These are phyloP conservation scores for Lenwebbia sp. DNA, from an alignment of 345 rosid genomes.

Conservation along the genomic window DNA sequence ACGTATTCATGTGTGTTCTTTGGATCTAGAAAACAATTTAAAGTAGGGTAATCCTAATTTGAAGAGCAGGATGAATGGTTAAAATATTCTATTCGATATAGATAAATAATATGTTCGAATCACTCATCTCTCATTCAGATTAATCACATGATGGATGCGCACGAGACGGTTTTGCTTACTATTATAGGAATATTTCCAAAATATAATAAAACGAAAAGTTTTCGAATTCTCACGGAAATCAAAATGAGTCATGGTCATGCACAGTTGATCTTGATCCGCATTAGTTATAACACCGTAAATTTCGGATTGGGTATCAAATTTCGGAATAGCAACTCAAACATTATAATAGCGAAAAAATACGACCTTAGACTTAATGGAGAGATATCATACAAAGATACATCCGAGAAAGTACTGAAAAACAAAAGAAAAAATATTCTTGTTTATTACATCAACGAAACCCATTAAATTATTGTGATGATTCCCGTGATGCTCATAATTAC, in stretches of 20 bases:
- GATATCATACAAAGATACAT: background rate
- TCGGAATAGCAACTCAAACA: background rate
- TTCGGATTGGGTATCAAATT: background rate
- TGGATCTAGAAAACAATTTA: background rate
- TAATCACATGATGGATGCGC: background rate
- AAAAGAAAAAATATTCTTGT: background rate
- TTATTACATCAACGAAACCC: background rate
- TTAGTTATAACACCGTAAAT: rapidly evolving
- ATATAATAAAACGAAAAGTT: too few relatives aligned
- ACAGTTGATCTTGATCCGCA: background rate
- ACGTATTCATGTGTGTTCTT: rapidly evolving
- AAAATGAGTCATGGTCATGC: background rate
- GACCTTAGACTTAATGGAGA: background rate
- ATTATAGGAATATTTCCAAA: too few relatives aligned
- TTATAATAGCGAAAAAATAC: background rate
- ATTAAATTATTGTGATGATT: background rate
- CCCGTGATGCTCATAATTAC: background rate
- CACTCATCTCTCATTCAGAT: background rate
- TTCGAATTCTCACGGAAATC: background rate
- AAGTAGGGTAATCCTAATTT: rapidly evolving
- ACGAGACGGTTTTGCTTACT: background rate
- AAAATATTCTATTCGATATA: background rate
- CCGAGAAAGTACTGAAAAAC: background rate
- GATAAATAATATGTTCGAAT: background rate
- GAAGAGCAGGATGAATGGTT: background rate